Evolutionary conservation across 2,329 filamentous ascomycete species (phyloP), one percentile per base, ranked within the genome.

Genomic region (Thelonectria olida): DNA sequence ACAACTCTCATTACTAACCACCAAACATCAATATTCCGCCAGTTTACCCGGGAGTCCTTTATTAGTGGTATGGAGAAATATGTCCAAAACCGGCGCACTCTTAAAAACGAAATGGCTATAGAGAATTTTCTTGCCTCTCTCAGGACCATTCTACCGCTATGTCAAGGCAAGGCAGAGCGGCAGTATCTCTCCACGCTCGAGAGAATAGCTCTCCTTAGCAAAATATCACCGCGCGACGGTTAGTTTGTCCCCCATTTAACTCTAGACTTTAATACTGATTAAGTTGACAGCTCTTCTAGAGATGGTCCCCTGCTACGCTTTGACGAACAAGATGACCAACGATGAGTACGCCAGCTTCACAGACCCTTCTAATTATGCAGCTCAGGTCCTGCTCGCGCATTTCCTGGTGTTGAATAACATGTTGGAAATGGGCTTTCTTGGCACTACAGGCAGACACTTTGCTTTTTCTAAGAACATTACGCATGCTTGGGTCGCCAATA

Each of bases 281-380:
- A 27, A n/a, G 22, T 41, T 13, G n/a, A n/a, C 36, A 62, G 58
- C 58, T 15, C 44, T 51, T 3, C 53, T 62, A n/a, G 47, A 57
- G 39, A 47, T 57, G 22, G 58, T 47, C 5, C 47, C 39, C 17
- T 57, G 53, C 41, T 62, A 52, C 22, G 54, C 53, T 6, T 23
- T 58, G 22, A 62, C 58, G 10, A 62, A 62, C 48, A 62, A 62
- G 27, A 62, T 62, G 58, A 62, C 53, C 19, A 47, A 62, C 10
- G 58, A 62, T 22, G 58, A 62, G 13, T 62, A 53, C 25, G 8
- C 13, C 12, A 39, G 20, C 19, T 62, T 62, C 23, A 54, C 48
- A 7, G 28, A 47, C 10, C 54, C 58, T 3, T n/a, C 48, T 3
- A 62, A 62, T 41, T 23, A 53, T 31, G 20, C 39, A 1, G 48